Conservation (phyloP, 257 asterid genomes). For the Catharanthus roseus region DNA sequence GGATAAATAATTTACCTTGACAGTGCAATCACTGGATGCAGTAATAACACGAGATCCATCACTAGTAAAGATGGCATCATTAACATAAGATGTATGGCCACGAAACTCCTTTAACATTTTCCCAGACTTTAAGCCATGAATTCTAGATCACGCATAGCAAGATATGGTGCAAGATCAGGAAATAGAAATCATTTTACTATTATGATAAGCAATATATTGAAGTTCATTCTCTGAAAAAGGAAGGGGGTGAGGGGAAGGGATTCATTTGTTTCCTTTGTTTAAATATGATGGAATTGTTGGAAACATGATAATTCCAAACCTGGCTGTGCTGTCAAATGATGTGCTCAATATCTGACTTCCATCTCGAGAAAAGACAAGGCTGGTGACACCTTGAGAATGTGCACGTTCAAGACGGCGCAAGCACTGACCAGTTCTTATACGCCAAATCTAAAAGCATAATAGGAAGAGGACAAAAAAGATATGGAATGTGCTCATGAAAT, state of each 20-base stretch:
- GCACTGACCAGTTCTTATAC: conserved; percentile 95
- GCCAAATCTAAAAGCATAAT: conserved; percentile 67
- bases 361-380: conserved; percentile 87
- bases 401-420: conserved; percentile 96
- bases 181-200: not conserved
- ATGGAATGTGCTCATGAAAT: no score
- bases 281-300: not conserved
- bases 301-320: conserved; percentile 36
- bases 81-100: conserved; percentile 86
- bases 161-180: conserved; percentile 13
- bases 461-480: not conserved
- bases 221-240: not conserved
- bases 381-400: conserved; percentile 92
- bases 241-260: not conserved
- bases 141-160: conserved; percentile 35
- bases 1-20: conserved; percentile 46
- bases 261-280: not conserved
- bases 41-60: conserved; percentile 95
- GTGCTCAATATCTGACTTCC: conserved; percentile 89
- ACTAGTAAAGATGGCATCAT: conserved; percentile 79
- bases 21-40: conserved; percentile 97
- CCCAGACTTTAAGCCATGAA: conserved; percentile 92
- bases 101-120: conserved; percentile 92
- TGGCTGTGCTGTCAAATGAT: conserved; percentile 93
- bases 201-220: not conserved